Base-by-base conservation (phyloP, 768 basidiomycete species). In the Mycena metata region DNA sequence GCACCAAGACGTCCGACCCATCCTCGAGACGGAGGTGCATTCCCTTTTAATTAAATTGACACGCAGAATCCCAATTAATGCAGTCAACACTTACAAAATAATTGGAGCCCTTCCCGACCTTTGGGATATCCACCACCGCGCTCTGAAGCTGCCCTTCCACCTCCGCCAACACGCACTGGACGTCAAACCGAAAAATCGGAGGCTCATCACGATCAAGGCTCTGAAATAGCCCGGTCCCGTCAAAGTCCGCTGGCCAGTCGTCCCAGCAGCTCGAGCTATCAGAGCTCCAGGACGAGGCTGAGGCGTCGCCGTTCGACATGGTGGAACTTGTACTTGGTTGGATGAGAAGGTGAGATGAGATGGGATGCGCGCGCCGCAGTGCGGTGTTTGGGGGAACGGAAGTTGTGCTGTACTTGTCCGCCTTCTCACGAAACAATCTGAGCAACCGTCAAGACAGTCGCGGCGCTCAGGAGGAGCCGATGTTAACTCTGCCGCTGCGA, bases 201-300 rank as follows among this genome's bases (percentile, higher is more conserved):
- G 59, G 51, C 17, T 64, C 55, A 16, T 47, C 57, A 39, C 23
- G 39, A 5, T 39, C 26, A 21, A 69, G 36, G n/a, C 62, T 46
- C 24, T 69, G 49, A 24, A 69, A 54, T 2, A 69, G 49, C 42
- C 59, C 64, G 9, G 63, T 69, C 3, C 69, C 69, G 45, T 69
- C 69, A 13, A 65, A 62, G 39, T 69, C 52, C 3, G 16, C 6
- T 21, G 69, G 69, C 64, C 64, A 69, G 36, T 69, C 69, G 42
- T 69, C 69, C 62, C 62, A 63, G 43, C 62, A 64, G 57, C 43
- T 26, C 8, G 41, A 45, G 30, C 42, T 54, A 2, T 60, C 52
- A 1, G 58, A 55, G 33, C 59, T 60, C 45, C 59, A 55, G 19
- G 52, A 47, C 19, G 59, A 67, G 35, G 39, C 39, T 42, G n/a